Percentiles rank a stretch among this genome's conserved stretches.
Conservation (phyloP, 305 asterid species). For the Ajuga reptans region DNA sequence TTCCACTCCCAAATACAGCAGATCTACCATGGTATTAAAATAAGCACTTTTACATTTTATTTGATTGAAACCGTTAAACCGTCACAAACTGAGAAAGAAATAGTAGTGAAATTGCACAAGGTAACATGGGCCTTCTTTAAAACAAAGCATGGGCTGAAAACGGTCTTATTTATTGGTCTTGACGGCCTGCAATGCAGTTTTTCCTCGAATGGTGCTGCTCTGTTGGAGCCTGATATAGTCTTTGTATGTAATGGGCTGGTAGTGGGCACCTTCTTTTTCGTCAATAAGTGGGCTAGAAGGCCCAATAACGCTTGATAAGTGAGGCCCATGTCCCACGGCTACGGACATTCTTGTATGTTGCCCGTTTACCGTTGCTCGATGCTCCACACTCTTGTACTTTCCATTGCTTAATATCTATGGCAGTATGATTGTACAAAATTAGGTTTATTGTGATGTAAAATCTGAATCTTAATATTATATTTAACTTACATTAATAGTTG, state of each 20-base stretch:
- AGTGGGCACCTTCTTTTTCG: constrained; percentile 15
- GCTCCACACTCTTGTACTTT: constrained; percentile 51
- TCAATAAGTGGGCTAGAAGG: constrained; percentile 31
- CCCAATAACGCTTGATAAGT: constrained; percentile 18
- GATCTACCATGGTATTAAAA: too few relatives aligned
- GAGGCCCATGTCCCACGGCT: constrained; percentile 50
- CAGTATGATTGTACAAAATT: neutral
- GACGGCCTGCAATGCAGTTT: constrained; percentile 30
- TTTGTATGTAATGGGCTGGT: constrained; percentile 28
- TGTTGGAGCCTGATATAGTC: constrained; percentile 43
- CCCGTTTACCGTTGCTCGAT: constrained; percentile 39
- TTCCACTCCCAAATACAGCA: too few relatives aligned
- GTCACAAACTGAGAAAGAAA: too few relatives aligned
- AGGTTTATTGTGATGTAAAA: neutral
- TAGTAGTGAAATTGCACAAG: too few relatives aligned
- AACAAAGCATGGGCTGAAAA: too few relatives aligned
- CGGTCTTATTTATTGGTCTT: neutral
- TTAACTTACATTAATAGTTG: too few relatives aligned
- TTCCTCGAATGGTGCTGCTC: constrained; percentile 34
- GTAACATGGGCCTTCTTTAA: too few relatives aligned
- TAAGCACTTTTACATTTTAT: too few relatives aligned
- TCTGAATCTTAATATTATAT: too few relatives aligned
- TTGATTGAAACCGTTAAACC: too few relatives aligned
- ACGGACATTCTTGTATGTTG: constrained; percentile 36
- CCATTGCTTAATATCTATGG: constrained; percentile 44